Conservation (phyloP, 805 yeast genomes). For the Sporopachydermia lactativora region DNA sequence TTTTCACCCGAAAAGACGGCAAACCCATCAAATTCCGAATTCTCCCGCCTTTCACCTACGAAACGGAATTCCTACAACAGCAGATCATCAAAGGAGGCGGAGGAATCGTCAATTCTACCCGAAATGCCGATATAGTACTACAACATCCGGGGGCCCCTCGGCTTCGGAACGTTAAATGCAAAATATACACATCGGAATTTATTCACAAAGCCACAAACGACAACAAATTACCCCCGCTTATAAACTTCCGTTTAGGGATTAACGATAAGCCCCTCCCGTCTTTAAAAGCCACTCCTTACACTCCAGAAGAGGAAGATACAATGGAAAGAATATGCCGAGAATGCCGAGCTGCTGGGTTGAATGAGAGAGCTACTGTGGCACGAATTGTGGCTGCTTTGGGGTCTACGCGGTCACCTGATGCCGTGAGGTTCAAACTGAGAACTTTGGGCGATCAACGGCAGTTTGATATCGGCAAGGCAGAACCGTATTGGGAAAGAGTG, state of each 20-base stretch:
- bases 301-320: not conserved
- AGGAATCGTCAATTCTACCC: not conserved
- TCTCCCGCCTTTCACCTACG: not conserved
- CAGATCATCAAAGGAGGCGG: not conserved
- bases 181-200: not conserved
- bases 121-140: not conserved
- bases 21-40: not conserved
- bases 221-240: not conserved
- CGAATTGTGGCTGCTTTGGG: not conserved
- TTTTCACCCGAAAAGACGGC: conserved; percentile 1
- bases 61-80: not conserved
- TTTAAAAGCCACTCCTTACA: not conserved
- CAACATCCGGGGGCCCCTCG: not conserved
- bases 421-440: not conserved
- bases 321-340: not conserved
- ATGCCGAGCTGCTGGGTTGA: not conserved
- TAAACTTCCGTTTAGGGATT: not conserved
- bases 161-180: not conserved
- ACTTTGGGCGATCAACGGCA: not conserved
- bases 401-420: not conserved
- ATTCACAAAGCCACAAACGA: not conserved
- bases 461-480: conserved; percentile 1
- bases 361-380: not conserved
- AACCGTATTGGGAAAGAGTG: not conserved
- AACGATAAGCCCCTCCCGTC: too few relatives aligned